Evolutionary conservation across 768 basidiomycete species (phyloP).

Genomic region (Kwoniella newhampshirensis): DNA sequence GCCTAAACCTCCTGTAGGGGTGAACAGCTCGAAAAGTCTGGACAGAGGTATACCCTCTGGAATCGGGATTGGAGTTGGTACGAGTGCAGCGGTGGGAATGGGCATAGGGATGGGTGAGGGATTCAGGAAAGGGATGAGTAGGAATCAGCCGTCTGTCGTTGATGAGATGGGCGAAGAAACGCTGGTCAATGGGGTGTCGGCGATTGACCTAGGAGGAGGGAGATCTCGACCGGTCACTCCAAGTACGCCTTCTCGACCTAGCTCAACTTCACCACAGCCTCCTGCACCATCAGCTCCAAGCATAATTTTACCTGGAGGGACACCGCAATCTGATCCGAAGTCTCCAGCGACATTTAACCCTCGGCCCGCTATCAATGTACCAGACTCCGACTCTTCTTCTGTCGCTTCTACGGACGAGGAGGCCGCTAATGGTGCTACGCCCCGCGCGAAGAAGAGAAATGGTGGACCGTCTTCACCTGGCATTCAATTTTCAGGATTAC

Average conservation of each 20-base stretch:
- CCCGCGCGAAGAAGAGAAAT: slow-evolving; percentile 10
- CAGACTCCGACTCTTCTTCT: slow-evolving; percentile 13
- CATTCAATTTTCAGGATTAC: slow-evolving; percentile 28
- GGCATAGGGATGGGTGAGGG: slow-evolving; percentile 3
- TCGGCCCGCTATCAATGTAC: slow-evolving; percentile 30
- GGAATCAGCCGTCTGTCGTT: slow-evolving; percentile 26
- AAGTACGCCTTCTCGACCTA: no score
- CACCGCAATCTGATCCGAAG: slow-evolving; percentile 17
- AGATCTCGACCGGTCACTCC: background rate
- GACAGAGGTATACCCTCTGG: slow-evolving; percentile 41
- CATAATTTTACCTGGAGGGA: slow-evolving; percentile 10
- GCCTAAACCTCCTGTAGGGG: slow-evolving; percentile 45
- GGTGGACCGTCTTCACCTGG: slow-evolving; percentile 20
- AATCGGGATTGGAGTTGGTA: background rate
- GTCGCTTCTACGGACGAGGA: slow-evolving; percentile 13
- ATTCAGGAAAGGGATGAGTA: background rate
- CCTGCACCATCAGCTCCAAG: slow-evolving; percentile 2
- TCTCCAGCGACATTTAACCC: slow-evolving; percentile 27
- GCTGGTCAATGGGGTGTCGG: slow-evolving; percentile 7
- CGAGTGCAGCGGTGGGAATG: background rate
- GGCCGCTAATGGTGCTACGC: background rate
- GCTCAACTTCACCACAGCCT: background rate
- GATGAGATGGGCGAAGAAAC: slow-evolving; percentile 8
- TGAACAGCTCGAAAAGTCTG: slow-evolving; percentile 46
- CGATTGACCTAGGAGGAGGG: slow-evolving; percentile 1